Base-by-base conservation (phyloP, 805 yeast species). In the Dipodascus albidus region DNA sequence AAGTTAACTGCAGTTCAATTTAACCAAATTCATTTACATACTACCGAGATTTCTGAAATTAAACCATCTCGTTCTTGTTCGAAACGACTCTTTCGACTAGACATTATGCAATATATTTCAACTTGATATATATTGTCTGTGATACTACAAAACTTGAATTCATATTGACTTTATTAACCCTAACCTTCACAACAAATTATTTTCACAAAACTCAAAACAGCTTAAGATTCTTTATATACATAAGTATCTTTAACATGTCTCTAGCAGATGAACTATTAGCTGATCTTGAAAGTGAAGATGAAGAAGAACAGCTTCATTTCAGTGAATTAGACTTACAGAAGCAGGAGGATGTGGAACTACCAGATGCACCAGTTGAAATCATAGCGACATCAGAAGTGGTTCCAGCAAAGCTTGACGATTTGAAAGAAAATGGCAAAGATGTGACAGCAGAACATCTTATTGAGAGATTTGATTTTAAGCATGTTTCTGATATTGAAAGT, bases 51-150 rank as follows among this genome's bases (percentile, higher is more conserved):
- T 55, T 81, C 84, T 47, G 78, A 74, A n/a, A 82, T 69, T 42
- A 81, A 70, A 20, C 72, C 64, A 55, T 81, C 84, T 17, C 86
- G 69, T 57, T 81, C 85, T 55, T 74, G 76, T 56, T 80, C 85
- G 59, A 82, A 82, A 54, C 21, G 70, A 62, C 52, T 55, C 38
- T 20, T 57, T 53, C 19, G 48, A 53, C n/a, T 57, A 52, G 2
- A 42, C 38, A 47, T 19, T 23, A 11, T 27, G 33, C 6, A 6
- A 27, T 27, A 27, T 11, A 11, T 27, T 27, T 27, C 33, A 27
- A 27, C 9, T 27, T 6, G 11, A 27, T 27, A 27, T 27, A 27
- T 27, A 27, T n/a, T n/a, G n/a, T n/a, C n/a, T n/a, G n/a, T n/a
- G n/a, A n/a, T n/a, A n/a, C n/a, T n/a, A n/a, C n/a, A n/a, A n/a